A percentile compares a stretch with the other conserved stretches of the same genome.
phyloP scores from a whole-genome alignment of 345 rosid genomes.

The Citropsis articulata region DNA sequence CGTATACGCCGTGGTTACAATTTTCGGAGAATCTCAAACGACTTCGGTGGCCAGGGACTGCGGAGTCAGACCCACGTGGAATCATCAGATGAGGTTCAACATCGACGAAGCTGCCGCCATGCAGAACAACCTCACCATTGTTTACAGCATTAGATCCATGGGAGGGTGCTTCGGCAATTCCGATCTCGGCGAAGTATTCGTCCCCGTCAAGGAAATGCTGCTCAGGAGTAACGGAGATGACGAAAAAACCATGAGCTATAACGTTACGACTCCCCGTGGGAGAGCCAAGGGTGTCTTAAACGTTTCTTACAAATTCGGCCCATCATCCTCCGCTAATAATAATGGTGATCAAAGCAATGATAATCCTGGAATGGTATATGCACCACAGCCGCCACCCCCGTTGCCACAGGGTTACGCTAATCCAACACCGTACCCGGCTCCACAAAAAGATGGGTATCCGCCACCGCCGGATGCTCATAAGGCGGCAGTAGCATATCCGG shows the following conservation, averaged over 20 bases:
- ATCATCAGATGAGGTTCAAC: slow-evolving; percentile 45
- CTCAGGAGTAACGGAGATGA: neutral
- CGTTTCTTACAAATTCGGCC: slow-evolving; percentile 39
- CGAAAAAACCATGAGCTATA: slow-evolving; percentile 15
- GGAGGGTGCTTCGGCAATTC: slow-evolving; percentile 47
- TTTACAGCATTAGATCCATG: slow-evolving; percentile 35
- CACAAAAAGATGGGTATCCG: neutral
- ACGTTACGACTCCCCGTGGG: slow-evolving; percentile 32
- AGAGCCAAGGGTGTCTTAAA: slow-evolving; percentile 37
- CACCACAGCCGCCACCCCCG: neutral
- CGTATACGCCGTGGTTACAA: slow-evolving; percentile 49
- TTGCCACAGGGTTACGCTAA: too few relatives aligned
- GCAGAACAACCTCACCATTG: slow-evolving; percentile 34
- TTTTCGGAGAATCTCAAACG: slow-evolving; percentile 41
- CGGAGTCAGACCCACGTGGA: slow-evolving; percentile 58
- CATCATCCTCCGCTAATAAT: neutral
- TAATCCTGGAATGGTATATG: neutral
- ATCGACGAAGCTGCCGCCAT: slow-evolving; percentile 46
- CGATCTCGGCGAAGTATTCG: slow-evolving; percentile 43
- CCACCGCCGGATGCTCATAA: neutral
- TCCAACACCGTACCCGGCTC: neutral
- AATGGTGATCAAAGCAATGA: too few relatives aligned
- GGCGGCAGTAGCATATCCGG: too few relatives aligned
- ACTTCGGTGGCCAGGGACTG: slow-evolving; percentile 53
- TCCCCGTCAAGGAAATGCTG: slow-evolving; percentile 59